phyloP scores from a whole-genome alignment of 2,329 filamentous ascomycete species.

The Diplodia sapinea region DNA sequence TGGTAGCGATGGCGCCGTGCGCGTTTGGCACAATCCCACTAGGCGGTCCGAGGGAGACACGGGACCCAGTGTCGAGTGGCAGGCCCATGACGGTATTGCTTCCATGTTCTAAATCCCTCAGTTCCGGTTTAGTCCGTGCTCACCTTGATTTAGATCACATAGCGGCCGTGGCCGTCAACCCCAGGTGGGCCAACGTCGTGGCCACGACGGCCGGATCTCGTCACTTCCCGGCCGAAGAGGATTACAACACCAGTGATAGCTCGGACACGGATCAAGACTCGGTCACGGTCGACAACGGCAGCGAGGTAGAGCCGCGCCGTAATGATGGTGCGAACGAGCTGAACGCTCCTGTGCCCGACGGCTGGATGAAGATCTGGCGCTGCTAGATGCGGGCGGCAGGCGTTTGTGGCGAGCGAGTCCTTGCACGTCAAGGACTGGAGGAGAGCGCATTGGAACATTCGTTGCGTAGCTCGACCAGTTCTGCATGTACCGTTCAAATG shows the following conservation, averaged over 20 bases:
- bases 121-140: background rate
- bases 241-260: background rate
- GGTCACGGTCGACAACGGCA: background rate
- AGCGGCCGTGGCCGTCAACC: background rate
- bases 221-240: background rate
- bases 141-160: background rate
- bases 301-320: background rate
- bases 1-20: conserved; percentile 61
- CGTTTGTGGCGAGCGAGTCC: no score
- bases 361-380: conserved; percentile 16
- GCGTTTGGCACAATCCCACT: conserved; percentile 48
- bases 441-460: no score
- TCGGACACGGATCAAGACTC: background rate
- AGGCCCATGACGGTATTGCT: conserved; percentile 23
- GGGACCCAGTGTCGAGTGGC: conserved; percentile 1
- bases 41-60: background rate
- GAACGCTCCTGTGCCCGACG: background rate
- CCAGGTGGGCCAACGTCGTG: background rate
- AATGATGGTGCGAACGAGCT: background rate
- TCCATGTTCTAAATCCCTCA: background rate
- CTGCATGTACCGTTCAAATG: no score
- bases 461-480: no score
- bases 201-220: conserved; percentile 7
- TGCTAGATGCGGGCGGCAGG: background rate
- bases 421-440: no score